Evolutionary conservation across 2,329 filamentous ascomycete genomes (phyloP).

Genomic region (Hypoxylon sp.): DNA sequence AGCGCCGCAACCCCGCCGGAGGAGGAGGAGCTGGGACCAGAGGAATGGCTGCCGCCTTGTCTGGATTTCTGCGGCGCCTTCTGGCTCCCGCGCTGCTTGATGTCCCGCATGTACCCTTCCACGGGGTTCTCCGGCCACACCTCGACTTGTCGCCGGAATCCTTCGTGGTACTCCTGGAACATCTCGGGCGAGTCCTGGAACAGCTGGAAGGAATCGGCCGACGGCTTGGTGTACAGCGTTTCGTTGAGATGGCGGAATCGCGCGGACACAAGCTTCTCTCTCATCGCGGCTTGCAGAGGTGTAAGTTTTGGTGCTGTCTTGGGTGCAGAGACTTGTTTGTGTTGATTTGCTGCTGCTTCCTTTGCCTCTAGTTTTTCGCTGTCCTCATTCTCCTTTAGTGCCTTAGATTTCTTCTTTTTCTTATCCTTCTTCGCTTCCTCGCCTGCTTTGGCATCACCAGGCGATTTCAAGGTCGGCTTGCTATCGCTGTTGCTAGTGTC

Average conservation of each 20-base stretch:
- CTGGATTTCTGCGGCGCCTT: constrained; percentile 39
- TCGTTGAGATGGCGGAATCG: constrained; percentile 98
- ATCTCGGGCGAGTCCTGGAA: constrained; percentile 89
- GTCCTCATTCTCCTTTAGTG: constrained; percentile 40
- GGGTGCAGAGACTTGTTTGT: constrained; percentile 38
- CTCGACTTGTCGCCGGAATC: constrained; percentile 93
- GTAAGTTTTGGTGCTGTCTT: constrained; percentile 72
- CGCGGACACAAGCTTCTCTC: constrained; percentile 90
- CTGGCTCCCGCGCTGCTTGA: constrained; percentile 72
- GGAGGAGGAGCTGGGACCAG: constrained; percentile 31
- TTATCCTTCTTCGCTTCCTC: constrained; percentile 36
- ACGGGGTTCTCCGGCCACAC: constrained; percentile 98
- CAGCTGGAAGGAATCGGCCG: constrained; percentile 79
- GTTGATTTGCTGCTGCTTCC: constrained; percentile 29
- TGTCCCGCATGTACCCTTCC: constrained; percentile 79
- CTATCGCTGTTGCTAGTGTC: constrained; percentile 11
- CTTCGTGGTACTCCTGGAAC: constrained; percentile 95
- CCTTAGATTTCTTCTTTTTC: constrained; percentile 48
- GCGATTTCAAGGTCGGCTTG: constrained; percentile 22
- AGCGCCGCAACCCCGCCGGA: constrained; percentile 57
- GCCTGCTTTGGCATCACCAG: constrained; percentile 3
- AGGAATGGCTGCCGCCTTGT: constrained; percentile 29
- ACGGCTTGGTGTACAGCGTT: constrained; percentile 92
- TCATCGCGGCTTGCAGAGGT: constrained; percentile 92
- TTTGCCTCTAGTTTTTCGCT: constrained; percentile 19